Percentiles rank a stretch among this genome's conserved stretches.
These are phyloP conservation scores for Tubosaeta sp. DNA, from an alignment of 768 basidiomycete species.

Conservation along the genomic window DNA sequence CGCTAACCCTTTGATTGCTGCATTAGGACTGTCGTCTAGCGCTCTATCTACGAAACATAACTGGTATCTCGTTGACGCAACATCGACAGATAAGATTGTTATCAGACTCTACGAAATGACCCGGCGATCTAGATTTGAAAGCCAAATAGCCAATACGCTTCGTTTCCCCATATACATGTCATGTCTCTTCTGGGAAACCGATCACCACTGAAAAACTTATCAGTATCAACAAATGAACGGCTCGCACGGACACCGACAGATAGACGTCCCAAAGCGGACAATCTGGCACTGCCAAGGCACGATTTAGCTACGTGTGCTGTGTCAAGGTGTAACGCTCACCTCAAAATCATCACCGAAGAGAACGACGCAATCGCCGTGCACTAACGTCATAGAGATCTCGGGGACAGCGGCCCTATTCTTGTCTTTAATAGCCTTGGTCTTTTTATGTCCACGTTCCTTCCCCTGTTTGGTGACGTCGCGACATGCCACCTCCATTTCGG, in stretches of 20 bases:
- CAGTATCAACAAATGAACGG: background rate
- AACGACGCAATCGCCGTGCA: constrained; percentile 38
- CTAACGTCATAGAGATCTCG: constrained; percentile 30
- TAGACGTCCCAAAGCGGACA: constrained; percentile 27
- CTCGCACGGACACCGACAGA: constrained; percentile 25
- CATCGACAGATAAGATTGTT: background rate
- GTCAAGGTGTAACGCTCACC: constrained; percentile 27
- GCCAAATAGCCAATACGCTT: background rate
- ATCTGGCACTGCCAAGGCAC: constrained; percentile 22
- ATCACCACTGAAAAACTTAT: constrained; percentile 25
- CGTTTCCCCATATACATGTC: background rate
- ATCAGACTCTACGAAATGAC: constrained; percentile 2
- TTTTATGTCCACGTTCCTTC: constrained; percentile 6
- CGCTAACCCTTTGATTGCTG: constrained; percentile 22
- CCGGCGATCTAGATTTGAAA: background rate
- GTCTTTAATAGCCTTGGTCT: constrained; percentile 16
- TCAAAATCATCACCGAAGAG: constrained; percentile 38
- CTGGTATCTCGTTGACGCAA: background rate
- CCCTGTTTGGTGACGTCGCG: constrained; percentile 2
- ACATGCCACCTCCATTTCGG: background rate
- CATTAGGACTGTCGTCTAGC: constrained; percentile 26
- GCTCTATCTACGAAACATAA: constrained; percentile 27
- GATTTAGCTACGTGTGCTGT: constrained; percentile 1
- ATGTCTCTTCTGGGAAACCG: constrained; percentile 19
- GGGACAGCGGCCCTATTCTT: constrained; percentile 15